phyloP scores from a whole-genome alignment of 2,329 filamentous ascomycete genomes.

The Colletotrichum noveboracense region DNA sequence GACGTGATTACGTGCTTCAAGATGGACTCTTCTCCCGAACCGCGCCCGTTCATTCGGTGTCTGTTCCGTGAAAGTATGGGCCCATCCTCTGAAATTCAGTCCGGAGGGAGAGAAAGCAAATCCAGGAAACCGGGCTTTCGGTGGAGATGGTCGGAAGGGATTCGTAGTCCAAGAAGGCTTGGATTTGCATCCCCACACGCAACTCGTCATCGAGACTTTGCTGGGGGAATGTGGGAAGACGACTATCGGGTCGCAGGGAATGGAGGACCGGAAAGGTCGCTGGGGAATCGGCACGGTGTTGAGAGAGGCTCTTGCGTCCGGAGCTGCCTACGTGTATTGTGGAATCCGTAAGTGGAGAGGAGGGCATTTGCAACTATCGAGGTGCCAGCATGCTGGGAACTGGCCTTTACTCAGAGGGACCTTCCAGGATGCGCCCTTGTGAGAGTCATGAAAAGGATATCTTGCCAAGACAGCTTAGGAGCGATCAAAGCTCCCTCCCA shows the following conservation, averaged over 20 bases:
- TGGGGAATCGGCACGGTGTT: background rate
- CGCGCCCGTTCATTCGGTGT: background rate
- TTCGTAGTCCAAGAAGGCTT: background rate
- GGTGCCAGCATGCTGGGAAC: background rate
- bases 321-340: background rate
- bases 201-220: background rate
- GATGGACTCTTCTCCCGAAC: background rate
- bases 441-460: background rate
- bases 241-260: background rate
- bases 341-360: background rate
- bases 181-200: background rate
- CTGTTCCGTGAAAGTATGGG: background rate
- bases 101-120: background rate
- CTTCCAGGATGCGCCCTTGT: background rate
- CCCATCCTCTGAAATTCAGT: background rate
- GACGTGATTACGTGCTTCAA: background rate
- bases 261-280: background rate
- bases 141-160: background rate
- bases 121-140: background rate
- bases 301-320: background rate
- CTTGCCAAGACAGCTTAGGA: background rate
- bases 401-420: background rate
- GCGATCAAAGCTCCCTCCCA: background rate
- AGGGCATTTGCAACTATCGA: background rate
- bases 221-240: background rate